These are phyloP conservation scores for Brassica nigra DNA, from an alignment of 345 rosid species.

Conservation along the genomic window DNA sequence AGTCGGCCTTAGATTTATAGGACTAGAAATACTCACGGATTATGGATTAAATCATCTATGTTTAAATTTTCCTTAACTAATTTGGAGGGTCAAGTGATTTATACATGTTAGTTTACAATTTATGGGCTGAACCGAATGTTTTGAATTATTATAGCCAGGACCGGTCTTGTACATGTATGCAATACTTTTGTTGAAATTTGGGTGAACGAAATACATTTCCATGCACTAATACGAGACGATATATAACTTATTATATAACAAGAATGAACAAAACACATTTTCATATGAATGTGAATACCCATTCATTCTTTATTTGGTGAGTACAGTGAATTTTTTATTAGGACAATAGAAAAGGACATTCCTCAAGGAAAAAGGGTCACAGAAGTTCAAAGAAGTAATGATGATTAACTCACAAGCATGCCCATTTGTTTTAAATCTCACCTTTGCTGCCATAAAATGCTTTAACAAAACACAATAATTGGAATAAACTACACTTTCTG, in stretches of 20 bases:
- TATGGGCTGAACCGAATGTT: background rate
- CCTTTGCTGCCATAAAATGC: conserved; percentile 70
- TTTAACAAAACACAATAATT: conserved; percentile 63
- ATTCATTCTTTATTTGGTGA: conserved; percentile 34
- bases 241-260: background rate
- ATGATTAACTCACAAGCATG: conserved; percentile 75
- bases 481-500: conserved; percentile 44
- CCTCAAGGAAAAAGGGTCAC: conserved; percentile 40
- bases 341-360: conserved; percentile 48
- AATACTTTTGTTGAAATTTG: background rate
- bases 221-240: background rate
- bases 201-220: background rate
- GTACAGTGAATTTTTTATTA: conserved; percentile 43
- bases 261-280: background rate
- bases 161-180: background rate
- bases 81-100: background rate
- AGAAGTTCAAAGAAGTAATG: conserved; percentile 69
- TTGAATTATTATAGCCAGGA: background rate
- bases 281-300: conserved; percentile 27
- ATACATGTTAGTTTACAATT: background rate
- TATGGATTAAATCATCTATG: background rate
- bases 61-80: background rate
- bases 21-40: background rate
- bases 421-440: conserved; percentile 59
- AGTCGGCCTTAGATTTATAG: background rate